phyloP scores from a whole-genome alignment of 306 rosid genomes.

The Malus sylvestris region DNA sequence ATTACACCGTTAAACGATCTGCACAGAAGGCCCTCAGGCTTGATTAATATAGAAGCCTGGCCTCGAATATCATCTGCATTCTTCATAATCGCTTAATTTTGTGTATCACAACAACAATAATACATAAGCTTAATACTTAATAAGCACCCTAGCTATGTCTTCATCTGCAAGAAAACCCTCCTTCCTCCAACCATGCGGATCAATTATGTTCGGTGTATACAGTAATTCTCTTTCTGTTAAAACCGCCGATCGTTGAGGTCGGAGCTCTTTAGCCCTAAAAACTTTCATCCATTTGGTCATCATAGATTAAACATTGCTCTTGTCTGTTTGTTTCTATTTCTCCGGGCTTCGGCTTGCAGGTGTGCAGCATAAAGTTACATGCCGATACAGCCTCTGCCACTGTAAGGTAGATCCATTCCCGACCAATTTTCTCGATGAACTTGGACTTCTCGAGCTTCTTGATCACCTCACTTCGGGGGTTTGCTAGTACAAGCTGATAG shows the following conservation, averaged over 20 bases:
- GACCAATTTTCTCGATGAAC: conserved; percentile 30
- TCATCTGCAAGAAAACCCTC: neutral
- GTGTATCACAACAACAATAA: neutral
- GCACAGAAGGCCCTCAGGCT: neutral
- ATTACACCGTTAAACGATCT: neutral
- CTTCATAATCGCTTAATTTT: neutral
- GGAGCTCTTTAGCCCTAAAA: neutral
- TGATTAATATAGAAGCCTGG: neutral
- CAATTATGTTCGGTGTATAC: neutral
- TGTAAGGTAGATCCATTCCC: conserved; percentile 37
- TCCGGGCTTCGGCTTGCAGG: conserved; percentile 22
- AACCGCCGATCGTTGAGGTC: neutral
- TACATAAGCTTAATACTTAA: neutral
- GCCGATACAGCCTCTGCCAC: conserved; percentile 48
- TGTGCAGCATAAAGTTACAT: conserved; percentile 29
- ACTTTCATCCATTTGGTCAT: neutral
- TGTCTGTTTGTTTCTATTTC: conserved; percentile 1
- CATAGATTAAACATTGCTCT: conserved; percentile 21
- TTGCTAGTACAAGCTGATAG: conserved; percentile 35
- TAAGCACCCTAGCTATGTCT: neutral
- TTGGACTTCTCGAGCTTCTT: conserved; percentile 34
- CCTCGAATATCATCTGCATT: neutral
- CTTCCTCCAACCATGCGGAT: neutral
- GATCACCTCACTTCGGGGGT: conserved; percentile 44
- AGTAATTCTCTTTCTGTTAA: neutral